Conservation (phyloP, 2,329 filamentous ascomycete species). For the Verticillium nonalfalfae region DNA sequence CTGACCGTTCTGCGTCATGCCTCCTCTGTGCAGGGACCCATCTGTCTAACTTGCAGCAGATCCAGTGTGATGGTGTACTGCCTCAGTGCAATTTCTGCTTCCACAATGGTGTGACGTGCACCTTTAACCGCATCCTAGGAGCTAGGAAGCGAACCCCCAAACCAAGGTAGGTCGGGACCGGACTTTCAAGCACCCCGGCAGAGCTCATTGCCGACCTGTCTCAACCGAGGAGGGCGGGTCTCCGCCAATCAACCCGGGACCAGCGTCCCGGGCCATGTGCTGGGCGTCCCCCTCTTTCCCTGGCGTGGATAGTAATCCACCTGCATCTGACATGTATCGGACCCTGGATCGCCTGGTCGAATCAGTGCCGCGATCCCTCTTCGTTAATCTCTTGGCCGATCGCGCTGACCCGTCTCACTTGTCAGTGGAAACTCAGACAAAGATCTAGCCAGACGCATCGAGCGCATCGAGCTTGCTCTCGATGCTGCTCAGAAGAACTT, state of each 20-base stretch:
- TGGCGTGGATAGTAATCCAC: background rate
- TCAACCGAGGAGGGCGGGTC: background rate
- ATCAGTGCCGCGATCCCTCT: background rate
- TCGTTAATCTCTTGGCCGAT: background rate
- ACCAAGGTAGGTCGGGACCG: slow-evolving; percentile 3
- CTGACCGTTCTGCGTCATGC: too few relatives aligned
- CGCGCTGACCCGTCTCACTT: background rate
- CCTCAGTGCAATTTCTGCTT: slow-evolving; percentile 44
- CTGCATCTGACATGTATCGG: background rate
- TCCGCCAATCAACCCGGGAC: too few relatives aligned
- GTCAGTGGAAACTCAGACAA: slow-evolving; percentile 10
- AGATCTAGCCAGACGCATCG: slow-evolving; percentile 29
- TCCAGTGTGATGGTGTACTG: slow-evolving; percentile 39
- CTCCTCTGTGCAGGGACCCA: slow-evolving; percentile 1
- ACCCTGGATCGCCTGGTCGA: too few relatives aligned
- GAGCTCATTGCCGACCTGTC: background rate
- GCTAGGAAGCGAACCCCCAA: slow-evolving; percentile 6
- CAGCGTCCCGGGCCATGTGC: too few relatives aligned
- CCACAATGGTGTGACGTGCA: slow-evolving; percentile 39
- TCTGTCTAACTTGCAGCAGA: slow-evolving; percentile 21
- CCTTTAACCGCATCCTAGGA: slow-evolving; percentile 23
- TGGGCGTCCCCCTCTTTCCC: background rate
- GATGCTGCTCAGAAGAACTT: slow-evolving; percentile 10
- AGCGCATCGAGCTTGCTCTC: slow-evolving; percentile 30
- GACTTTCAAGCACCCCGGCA: background rate